Conservation (phyloP, 768 basidiomycete genomes). For the Lactarius sanguifluus region DNA sequence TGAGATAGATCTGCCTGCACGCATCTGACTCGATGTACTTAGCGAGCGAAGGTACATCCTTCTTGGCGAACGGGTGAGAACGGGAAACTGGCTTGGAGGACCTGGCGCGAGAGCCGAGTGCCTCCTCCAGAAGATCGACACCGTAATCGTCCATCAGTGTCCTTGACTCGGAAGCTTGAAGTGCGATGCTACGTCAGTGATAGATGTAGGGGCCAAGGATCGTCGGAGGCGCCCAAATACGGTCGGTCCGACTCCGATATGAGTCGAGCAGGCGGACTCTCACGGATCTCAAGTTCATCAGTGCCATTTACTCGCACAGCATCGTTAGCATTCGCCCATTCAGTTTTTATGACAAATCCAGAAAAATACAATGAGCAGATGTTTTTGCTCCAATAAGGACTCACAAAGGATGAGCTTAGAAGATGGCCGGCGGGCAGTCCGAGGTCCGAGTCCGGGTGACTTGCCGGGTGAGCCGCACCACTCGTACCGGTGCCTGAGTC, state of each 20-base stretch:
- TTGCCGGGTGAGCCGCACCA: neutral
- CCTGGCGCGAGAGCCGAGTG: neutral
- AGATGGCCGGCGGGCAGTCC: neutral
- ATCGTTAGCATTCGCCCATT: neutral
- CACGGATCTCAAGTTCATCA: neutral
- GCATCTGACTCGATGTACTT: constrained; percentile 35
- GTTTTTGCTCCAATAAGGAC: neutral
- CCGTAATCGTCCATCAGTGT: constrained; percentile 22
- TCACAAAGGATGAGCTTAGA: too few species aligned
- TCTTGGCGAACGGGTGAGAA: constrained; percentile 15
- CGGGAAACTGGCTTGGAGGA: neutral
- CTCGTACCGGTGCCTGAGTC: too few species aligned
- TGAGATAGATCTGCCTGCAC: constrained; percentile 35
- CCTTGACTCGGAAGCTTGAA: too few species aligned
- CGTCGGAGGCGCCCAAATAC: neutral
- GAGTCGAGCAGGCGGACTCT: neutral
- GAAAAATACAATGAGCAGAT: neutral
- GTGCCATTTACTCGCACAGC: neutral
- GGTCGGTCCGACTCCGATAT: neutral
- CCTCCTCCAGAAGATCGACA: constrained; percentile 6
- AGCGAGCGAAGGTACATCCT: constrained; percentile 32
- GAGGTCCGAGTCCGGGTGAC: neutral
- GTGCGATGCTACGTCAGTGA: neutral
- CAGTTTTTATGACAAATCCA: neutral
- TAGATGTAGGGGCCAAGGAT: neutral